Percentiles rank a stretch among this genome's conserved stretches.
Conservation (phyloP, 164 flowering plant species). For the Magnolia sinica region DNA sequence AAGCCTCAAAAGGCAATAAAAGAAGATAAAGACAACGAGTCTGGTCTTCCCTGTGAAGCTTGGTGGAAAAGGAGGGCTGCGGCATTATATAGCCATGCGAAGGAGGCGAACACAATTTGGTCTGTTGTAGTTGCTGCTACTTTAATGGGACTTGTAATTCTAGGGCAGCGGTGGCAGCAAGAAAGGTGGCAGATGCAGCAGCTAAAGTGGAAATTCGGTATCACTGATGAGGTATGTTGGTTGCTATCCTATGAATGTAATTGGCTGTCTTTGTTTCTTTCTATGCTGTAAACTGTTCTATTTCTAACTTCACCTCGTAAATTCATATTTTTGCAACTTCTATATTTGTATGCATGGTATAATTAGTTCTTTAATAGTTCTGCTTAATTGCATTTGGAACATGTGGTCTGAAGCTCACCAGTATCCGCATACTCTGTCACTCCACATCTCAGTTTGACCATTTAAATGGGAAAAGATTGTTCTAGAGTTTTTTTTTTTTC, state of each 20-base stretch:
- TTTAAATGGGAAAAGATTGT: no score
- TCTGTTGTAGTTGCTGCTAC: constrained; percentile 87
- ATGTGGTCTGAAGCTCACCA: no score
- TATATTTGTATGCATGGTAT: no score
- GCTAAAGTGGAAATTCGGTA: constrained; percentile 53
- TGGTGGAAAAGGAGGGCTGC: constrained; percentile 91
- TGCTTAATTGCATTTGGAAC: no score
- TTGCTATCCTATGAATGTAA: background rate
- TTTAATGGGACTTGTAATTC: constrained; percentile 85
- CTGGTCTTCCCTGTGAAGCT: constrained; percentile 69
- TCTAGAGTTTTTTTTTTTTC: no score
- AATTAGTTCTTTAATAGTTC: no score
- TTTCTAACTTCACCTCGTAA: no score
- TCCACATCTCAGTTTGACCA: no score
- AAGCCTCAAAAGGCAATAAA: constrained; percentile 14
- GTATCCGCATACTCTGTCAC: no score
- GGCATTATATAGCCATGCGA: constrained; percentile 70
- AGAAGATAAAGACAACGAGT: constrained; percentile 32
- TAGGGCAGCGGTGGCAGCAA: constrained; percentile 91
- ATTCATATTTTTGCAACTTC: no score
- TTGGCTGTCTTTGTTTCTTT: background rate
- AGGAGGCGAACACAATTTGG: constrained; percentile 81
- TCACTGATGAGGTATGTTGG: constrained; percentile 55
- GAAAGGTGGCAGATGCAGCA: constrained; percentile 78
- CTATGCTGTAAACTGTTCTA: no score